phyloP scores from a whole-genome alignment of 23 red algal species.

The Pyropia haitanensis region DNA sequence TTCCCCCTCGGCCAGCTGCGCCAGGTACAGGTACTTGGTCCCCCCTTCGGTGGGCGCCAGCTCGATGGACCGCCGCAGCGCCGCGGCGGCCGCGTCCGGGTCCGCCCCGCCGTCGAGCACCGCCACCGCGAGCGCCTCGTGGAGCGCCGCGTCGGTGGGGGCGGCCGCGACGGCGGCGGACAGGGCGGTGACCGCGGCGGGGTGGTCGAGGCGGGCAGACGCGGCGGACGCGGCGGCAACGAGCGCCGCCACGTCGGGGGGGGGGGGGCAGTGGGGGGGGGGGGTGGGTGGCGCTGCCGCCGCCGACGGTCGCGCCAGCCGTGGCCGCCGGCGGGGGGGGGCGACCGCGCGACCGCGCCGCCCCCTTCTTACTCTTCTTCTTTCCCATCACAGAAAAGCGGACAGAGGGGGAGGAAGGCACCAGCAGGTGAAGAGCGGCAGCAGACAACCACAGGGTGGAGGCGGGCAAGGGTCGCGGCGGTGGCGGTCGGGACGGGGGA shows the following conservation, averaged over 20 bases:
- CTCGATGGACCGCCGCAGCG: constrained; percentile 23
- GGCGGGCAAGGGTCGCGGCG: no score
- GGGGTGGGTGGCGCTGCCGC: no score
- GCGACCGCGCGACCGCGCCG: no score
- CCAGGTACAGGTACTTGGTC: constrained; percentile 38
- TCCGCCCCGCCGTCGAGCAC: constrained; percentile 16
- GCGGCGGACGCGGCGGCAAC: neutral
- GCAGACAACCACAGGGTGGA: no score
- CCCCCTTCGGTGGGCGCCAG: constrained; percentile 19
- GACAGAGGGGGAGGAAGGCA: no score
- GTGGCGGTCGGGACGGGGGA: no score
- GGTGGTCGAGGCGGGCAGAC: neutral
- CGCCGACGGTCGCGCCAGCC: no score
- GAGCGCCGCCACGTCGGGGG: neutral
- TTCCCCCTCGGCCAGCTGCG: constrained; percentile 29
- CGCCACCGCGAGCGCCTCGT: neutral
- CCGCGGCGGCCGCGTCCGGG: constrained; percentile 15
- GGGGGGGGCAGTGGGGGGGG: no score
- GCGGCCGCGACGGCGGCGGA: neutral
- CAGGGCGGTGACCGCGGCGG: neutral
- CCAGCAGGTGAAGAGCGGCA: no score
- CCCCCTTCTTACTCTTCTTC: no score
- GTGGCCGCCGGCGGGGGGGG: no score
- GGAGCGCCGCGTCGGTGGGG: neutral
- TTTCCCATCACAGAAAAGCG: no score